Percentiles rank a stretch among this genome's conserved stretches.
These are phyloP conservation scores for Aspergillus quadrilineatus DNA, from an alignment of 2,329 filamentous ascomycete genomes.

Conservation along the genomic window DNA sequence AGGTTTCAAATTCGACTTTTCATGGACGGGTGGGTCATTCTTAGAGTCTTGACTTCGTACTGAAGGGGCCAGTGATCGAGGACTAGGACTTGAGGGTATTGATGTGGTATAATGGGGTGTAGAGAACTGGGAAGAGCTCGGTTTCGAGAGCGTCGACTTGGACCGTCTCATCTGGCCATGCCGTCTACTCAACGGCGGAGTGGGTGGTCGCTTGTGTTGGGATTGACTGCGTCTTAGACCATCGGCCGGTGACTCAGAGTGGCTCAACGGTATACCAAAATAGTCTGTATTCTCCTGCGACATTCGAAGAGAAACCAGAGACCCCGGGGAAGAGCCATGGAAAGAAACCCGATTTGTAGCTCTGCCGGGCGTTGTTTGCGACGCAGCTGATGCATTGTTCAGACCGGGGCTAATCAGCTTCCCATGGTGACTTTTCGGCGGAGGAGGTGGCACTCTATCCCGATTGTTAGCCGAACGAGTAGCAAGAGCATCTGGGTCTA, in stretches of 20 bases:
- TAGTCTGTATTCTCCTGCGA: constrained; percentile 54
- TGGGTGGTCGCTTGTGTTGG: constrained; percentile 45
- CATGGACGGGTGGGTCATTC: constrained; percentile 12
- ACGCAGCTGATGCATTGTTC: constrained; percentile 25
- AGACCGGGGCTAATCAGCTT: constrained; percentile 62
- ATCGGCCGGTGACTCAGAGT: constrained; percentile 21
- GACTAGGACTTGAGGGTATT: constrained; percentile 30
- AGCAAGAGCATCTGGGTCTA: constrained; percentile 39
- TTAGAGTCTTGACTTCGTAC: constrained; percentile 18
- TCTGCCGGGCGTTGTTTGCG: constrained; percentile 25
- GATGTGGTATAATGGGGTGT: constrained; percentile 45
- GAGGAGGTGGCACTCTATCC: constrained; percentile 66
- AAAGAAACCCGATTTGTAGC: constrained; percentile 29
- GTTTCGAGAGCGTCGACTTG: constrained; percentile 35
- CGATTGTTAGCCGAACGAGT: constrained; percentile 35
- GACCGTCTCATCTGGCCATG: constrained; percentile 47
- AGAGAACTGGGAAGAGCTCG: constrained; percentile 33
- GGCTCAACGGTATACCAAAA: constrained; percentile 24
- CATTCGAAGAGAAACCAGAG: constrained; percentile 35
- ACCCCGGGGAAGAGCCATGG: constrained; percentile 26
- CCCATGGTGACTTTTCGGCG: constrained; percentile 75
- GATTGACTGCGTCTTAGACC: constrained; percentile 32
- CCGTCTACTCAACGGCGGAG: constrained; percentile 50
- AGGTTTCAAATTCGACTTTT: constrained; percentile 14
- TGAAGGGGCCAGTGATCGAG: constrained; percentile 22